These are phyloP conservation scores for Puccinia polysora DNA, from an alignment of 1,284 basidiomycete genomes.

Conservation along the genomic window DNA sequence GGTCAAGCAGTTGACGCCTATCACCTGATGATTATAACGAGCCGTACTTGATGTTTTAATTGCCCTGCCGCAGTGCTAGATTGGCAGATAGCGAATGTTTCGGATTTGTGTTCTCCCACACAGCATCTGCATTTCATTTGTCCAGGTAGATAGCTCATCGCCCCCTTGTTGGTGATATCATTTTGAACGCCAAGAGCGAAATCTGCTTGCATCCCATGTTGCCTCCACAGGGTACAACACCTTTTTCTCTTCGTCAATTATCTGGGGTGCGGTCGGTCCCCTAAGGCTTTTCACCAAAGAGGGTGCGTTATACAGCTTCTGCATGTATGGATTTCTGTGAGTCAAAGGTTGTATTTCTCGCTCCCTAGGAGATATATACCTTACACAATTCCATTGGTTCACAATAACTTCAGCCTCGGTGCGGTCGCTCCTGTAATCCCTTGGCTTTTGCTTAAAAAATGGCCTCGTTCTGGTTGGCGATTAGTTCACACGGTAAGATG, in stretches of 20 bases:
- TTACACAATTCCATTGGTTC: background rate
- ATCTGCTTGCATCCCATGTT: no score
- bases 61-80: slow-evolving; percentile 13
- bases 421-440: slow-evolving; percentile 35
- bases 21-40: no score
- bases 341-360: background rate
- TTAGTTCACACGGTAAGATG: slow-evolving; percentile 37
- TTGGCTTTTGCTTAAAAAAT: slow-evolving; percentile 32
- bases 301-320: slow-evolving; percentile 29
- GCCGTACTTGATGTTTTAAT: background rate
- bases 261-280: slow-evolving; percentile 40
- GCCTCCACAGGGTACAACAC: slow-evolving; percentile 11
- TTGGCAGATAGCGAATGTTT: slow-evolving; percentile 27
- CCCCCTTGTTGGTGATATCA: no score
- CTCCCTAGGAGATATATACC: background rate
- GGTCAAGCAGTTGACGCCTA: background rate
- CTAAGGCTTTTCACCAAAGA: slow-evolving; percentile 16
- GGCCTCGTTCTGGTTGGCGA: slow-evolving; percentile 40
- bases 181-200: no score
- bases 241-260: slow-evolving; percentile 32
- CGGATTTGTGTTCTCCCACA: slow-evolving; percentile 37
- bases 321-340: slow-evolving; percentile 37
- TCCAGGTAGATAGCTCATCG: slow-evolving; percentile 20
- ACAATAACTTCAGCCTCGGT: slow-evolving; percentile 6
- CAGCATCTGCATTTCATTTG: slow-evolving; percentile 31